Evolutionary conservation across 2,329 filamentous ascomycete genomes (phyloP), one percentile per base, ranked within the genome.

Genomic region (Penicillium sp.): DNA sequence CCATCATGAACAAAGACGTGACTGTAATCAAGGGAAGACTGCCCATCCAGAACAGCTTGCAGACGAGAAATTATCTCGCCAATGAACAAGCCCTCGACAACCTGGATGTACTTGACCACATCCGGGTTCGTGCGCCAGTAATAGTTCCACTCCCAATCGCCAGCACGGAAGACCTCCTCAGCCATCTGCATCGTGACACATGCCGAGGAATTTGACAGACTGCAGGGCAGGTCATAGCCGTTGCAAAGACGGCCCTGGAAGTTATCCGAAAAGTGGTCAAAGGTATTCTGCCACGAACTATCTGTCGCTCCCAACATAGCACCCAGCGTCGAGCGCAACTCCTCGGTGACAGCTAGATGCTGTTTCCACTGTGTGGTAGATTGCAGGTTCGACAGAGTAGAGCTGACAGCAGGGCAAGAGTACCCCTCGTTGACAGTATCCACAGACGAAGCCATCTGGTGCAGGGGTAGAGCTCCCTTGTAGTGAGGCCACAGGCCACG

Each of bases 111-210:
- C 45, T 65, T 65, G n/a, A 61, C 65, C 4, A 65, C 72, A 40
- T 75, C 66, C 0, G 66, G 62, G 40, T 71, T 75, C 4, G 60
- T 59, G 8, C 73, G 69, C 72, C 72, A 76, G 61, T 71, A 75
- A 60, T 75, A 76, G 46, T 76, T 76, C 70, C 72, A 76, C 51
- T 75, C 72, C 74, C 74, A 76, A 47, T 76, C 74, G 6, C 74
- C 74, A 2, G 72, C 73, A 31, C 74, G 72, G 60, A 76, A 76
- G 9, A 73, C 72, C 50, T 74, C 68, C 1, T 75, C 53, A 0
- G 70, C 73, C 58, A 74, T 70, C 0, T 63, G 53, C 33, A 41
- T 58, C 0, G 65, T 75, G n/a, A 72, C 73, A 50, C 74, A 76
- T 3, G 63, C 53, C 0, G 66, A 65, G 0, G 56, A 54, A 46